Evolutionary conservation across 1,139 yeast species (phyloP).

Genomic region (Candida glucosophila): DNA sequence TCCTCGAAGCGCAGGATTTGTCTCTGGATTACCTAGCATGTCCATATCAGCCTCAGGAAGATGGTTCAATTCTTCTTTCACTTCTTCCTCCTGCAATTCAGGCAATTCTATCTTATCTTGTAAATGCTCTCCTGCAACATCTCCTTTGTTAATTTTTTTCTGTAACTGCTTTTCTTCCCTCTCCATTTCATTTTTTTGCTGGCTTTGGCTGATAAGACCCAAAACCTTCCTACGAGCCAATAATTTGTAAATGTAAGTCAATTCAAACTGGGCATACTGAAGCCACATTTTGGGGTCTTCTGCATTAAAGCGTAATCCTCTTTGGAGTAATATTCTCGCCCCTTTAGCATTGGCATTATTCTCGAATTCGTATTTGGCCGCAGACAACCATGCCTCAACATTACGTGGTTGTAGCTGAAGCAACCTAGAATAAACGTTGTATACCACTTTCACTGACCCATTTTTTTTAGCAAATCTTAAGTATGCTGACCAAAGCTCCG

Average conservation of each 20-base stretch:
- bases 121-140: conserved; percentile 22
- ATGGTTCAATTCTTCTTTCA: conserved; percentile 56
- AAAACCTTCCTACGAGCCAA: conserved; percentile 76
- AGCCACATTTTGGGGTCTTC: conserved; percentile 72
- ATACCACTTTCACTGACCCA: conserved; percentile 74
- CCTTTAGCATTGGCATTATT: conserved; percentile 82
- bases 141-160: conserved; percentile 17
- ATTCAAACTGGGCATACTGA: conserved; percentile 81
- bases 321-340: conserved; percentile 78
- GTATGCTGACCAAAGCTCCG: conserved; percentile 72
- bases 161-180: conserved; percentile 25
- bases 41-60: conserved; percentile 85
- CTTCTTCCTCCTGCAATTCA: conserved; percentile 40
- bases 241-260: conserved; percentile 75
- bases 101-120: conserved; percentile 42
- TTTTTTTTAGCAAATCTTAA: conserved; percentile 64
- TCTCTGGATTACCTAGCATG: conserved; percentile 75
- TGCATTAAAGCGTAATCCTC: conserved; percentile 76
- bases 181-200: conserved; percentile 48
- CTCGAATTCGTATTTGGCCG: conserved; percentile 91
- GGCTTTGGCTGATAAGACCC: conserved; percentile 67
- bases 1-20: conserved; percentile 86
- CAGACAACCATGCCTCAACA: conserved; percentile 86
- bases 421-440: conserved; percentile 69
- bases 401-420: conserved; percentile 87